Evolutionary conservation across 2,329 filamentous ascomycete species (phyloP), one percentile per base, ranked within the genome.

Genomic region (Leptodontidium sp.): DNA sequence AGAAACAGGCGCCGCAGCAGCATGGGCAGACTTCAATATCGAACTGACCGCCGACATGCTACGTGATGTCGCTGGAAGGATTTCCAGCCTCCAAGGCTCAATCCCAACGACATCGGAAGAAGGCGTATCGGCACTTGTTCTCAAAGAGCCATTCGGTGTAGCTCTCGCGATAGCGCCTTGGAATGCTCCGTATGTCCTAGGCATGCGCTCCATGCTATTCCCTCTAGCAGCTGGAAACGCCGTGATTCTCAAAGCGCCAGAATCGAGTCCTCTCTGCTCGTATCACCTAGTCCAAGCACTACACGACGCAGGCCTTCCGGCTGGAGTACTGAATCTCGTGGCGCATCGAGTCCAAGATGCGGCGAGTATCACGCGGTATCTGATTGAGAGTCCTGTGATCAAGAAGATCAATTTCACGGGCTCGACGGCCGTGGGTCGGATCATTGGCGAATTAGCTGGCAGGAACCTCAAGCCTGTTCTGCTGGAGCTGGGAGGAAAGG

Each of bases 401-500:
- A 91, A 89, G 78, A 97, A 97, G 82, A 85, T 97, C 78, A 96
- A 93, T 81, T 97, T 97, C 80, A 97, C 93, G 0, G 93, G 93
- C 43, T 91, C 88, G 75, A 94, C 93, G 0, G 79, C 79, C 0
- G 90, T 96, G 0, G 93, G 93, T 0, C 86, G 88, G 40, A 90
- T 93, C 76, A 88, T 97, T 67, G 91, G 88, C 11, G 83, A 84
- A 24, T 84, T 87, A 9, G 91, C 91, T 0, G 93, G 91, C 35
- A 87, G 91, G 77, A 82, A 91, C 74, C 83, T 96, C 50, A 97
- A 97, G 83, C 93, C 93, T 0, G 86, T 92, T 0, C 82, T 97
- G 1, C 85, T 97, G 75, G 93, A 97, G 79, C 84, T 97, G 0
- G 93, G 94, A 3, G 93, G 93, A 57, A 97, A 97, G 79, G 91